Conservation (phyloP, 805 yeast genomes). For the Myxozyma neotropica region DNA sequence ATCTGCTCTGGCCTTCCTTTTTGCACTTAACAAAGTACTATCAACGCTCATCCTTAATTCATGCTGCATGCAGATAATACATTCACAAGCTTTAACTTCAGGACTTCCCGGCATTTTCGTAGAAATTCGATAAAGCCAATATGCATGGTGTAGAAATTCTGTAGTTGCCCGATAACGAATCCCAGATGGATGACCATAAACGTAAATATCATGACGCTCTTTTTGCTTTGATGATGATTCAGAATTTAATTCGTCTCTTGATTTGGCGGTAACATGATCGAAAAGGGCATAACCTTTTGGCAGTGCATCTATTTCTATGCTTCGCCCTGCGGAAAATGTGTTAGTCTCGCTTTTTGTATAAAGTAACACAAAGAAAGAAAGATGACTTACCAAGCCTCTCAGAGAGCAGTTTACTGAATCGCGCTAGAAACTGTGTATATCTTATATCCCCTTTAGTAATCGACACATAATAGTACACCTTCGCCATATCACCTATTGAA, state of each 20-base stretch:
- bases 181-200: conserved; percentile 35
- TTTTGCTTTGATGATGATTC: background rate
- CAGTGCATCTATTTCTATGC: background rate
- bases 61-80: conserved; percentile 7
- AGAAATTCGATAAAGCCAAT: conserved; percentile 11
- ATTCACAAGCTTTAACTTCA: background rate
- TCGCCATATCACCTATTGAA: background rate
- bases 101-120: background rate
- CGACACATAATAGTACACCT: conserved; percentile 4
- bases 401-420: background rate
- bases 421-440: background rate
- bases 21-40: background rate
- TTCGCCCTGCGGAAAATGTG: background rate
- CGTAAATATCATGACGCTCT: conserved; percentile 13
- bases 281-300: conserved; percentile 17
- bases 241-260: background rate
- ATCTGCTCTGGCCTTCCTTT: background rate
- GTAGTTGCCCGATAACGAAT: conserved; percentile 17
- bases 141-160: conserved; percentile 27
- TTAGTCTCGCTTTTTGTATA: background rate
- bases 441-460: background rate
- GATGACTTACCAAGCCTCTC: background rate
- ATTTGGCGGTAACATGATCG: conserved; percentile 8
- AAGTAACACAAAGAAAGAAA: background rate
- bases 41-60: conserved; percentile 7